phyloP scores from a whole-genome alignment of 352 stramenopile species.

The Phytopythium oedochilum region DNA sequence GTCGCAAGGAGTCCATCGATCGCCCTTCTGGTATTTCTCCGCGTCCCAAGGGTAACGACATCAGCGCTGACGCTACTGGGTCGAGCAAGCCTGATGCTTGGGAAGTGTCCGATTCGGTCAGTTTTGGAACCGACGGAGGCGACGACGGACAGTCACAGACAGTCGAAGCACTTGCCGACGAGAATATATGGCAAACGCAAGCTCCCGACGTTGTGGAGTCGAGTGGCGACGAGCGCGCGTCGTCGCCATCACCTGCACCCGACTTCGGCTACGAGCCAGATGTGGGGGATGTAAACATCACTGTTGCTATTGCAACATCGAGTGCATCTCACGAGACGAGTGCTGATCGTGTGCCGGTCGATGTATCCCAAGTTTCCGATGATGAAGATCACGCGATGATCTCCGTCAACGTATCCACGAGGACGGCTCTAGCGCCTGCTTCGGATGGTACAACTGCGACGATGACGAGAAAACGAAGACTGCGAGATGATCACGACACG shows the following conservation, averaged over 20 bases:
- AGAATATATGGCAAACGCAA: constrained; percentile 3
- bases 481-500: neutral
- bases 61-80: too few relatives aligned
- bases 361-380: neutral
- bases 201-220: neutral
- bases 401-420: neutral
- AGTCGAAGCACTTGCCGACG: neutral
- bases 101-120: too few relatives aligned
- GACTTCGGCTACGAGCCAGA: constrained; percentile 1
- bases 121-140: too few relatives aligned
- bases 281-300: neutral
- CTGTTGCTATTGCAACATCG: neutral
- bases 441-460: neutral
- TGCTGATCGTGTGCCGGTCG: too few relatives aligned
- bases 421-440: neutral
- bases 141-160: neutral
- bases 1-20: neutral
- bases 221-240: neutral
- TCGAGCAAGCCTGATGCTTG: neutral
- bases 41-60: neutral
- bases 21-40: neutral
- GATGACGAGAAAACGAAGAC: neutral
- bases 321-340: neutral
- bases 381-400: neutral
- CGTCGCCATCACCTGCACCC: neutral